Evolutionary conservation across 1,139 yeast genomes (phyloP).

Genomic region (Suhomyces anneliseae): DNA sequence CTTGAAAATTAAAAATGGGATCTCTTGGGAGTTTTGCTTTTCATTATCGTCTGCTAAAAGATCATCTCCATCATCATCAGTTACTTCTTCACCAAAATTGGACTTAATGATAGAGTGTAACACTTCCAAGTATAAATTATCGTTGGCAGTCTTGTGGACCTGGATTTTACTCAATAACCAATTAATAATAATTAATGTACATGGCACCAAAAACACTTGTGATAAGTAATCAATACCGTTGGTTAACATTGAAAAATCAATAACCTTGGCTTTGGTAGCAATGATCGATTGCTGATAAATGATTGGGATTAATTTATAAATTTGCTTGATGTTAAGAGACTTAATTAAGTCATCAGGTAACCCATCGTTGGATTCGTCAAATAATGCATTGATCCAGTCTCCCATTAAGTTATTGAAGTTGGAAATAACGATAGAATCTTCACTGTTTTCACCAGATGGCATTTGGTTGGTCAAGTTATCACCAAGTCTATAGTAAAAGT

Average conservation of each 20-base stretch:
- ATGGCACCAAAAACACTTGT: conserved; percentile 43
- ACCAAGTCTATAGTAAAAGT: conserved; percentile 33
- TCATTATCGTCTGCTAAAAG: conserved; percentile 8
- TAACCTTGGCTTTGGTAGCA: conserved; percentile 56
- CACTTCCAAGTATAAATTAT: conserved; percentile 17
- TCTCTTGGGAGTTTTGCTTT: conserved; percentile 12
- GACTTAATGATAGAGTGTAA: conserved; percentile 27
- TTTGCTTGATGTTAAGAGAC: conserved; percentile 64
- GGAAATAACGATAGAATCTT: conserved; percentile 32
- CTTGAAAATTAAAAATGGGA: conserved; percentile 25
- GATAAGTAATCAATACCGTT: conserved; percentile 49
- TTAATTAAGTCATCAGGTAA: conserved; percentile 80
- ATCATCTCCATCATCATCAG: conserved; percentile 12
- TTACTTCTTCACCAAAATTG: conserved; percentile 14
- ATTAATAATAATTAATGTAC: conserved; percentile 36
- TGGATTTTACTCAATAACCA: conserved; percentile 25
- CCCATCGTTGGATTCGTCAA: conserved; percentile 73
- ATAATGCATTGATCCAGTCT: conserved; percentile 80
- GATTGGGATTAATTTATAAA: conserved; percentile 67
- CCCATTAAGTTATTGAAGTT: conserved; percentile 53
- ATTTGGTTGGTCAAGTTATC: conserved; percentile 29
- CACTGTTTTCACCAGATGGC: conserved; percentile 15
- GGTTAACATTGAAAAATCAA: conserved; percentile 35
- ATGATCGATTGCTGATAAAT: conserved; percentile 71
- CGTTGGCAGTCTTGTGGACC: conserved; percentile 7